phyloP scores from a whole-genome alignment of 2,329 filamentous ascomycete genomes.

The Rachicladosporium sp. region DNA sequence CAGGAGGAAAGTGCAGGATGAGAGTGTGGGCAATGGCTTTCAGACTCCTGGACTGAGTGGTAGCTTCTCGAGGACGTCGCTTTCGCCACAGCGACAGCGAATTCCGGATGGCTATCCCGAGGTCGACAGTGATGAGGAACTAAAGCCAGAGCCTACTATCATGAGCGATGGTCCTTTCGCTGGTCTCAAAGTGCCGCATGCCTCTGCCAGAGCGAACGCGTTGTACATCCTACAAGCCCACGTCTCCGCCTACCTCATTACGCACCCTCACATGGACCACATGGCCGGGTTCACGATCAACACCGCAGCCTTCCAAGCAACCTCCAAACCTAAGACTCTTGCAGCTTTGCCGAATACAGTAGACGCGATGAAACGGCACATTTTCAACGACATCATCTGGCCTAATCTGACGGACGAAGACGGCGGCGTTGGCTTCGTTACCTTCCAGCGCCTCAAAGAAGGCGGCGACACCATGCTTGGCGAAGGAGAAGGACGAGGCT shows the following conservation, averaged over 20 bases:
- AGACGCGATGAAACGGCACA: constrained; percentile 78
- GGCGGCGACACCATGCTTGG: constrained; percentile 78
- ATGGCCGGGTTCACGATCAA: constrained; percentile 86
- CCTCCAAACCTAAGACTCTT: constrained; percentile 66
- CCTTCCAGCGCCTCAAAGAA: constrained; percentile 77
- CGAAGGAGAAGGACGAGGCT: constrained; percentile 67
- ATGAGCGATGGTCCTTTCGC: constrained; percentile 59
- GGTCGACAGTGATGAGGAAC: constrained; percentile 5
- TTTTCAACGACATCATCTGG: constrained; percentile 98
- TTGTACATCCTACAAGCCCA: constrained; percentile 65
- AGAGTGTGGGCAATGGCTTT: constrained; percentile 2
- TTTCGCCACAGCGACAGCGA: constrained; percentile 2
- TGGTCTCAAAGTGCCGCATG: constrained; percentile 58
- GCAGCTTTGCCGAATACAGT: constrained; percentile 84
- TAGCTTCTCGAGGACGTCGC: constrained; percentile 3
- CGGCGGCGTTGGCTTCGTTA: constrained; percentile 82
- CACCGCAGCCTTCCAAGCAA: constrained; percentile 71
- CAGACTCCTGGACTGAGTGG: constrained; percentile 5
- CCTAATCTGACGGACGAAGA: constrained; percentile 95
- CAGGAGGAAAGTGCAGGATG: constrained; percentile 10
- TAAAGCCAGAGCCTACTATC: constrained; percentile 36
- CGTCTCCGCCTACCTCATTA: constrained; percentile 82
- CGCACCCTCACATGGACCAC: constrained; percentile 94
- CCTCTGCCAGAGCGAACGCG: constrained; percentile 63
- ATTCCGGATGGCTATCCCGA: neutral